A percentile compares a stretch with the other conserved stretches of the same genome.
phyloP scores from a whole-genome alignment of 345 rosid genomes.

The Excoecaria agallocha region DNA sequence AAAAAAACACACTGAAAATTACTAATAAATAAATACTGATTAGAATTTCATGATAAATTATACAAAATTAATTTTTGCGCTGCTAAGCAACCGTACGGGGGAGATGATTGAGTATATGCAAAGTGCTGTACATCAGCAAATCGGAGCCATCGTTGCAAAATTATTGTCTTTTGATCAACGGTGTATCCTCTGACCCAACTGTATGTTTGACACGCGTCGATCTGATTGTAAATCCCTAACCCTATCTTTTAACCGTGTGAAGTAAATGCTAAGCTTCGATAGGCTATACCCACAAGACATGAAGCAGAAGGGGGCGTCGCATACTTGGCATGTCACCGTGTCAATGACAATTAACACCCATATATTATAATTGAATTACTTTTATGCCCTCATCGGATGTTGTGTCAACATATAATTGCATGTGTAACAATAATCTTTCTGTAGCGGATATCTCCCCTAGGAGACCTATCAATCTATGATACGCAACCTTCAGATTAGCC shows the following conservation, averaged over 20 bases:
- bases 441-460: neutral
- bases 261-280: neutral
- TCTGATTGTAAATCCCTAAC: slow-evolving; percentile 1
- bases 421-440: no score
- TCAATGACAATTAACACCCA: neutral
- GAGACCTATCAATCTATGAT: slow-evolving; percentile 15
- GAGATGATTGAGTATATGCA: no score
- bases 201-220: no score
- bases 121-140: no score
- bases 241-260: slow-evolving; percentile 7
- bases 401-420: neutral
- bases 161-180: no score
- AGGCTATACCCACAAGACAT: neutral
- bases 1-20: no score
- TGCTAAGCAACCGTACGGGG: no score
- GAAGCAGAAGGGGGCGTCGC: slow-evolving; percentile 7
- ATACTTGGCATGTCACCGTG: neutral
- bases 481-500: slow-evolving; percentile 6
- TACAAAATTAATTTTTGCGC: no score
- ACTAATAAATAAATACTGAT: no score
- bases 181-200: no score
- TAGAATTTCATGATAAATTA: no score
- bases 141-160: no score
- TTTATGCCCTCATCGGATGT: neutral
- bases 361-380: neutral